A percentile compares a stretch with the other conserved stretches of the same genome.
Conservation (phyloP, 2,329 filamentous ascomycete genomes). For the Fusarium luffae region DNA sequence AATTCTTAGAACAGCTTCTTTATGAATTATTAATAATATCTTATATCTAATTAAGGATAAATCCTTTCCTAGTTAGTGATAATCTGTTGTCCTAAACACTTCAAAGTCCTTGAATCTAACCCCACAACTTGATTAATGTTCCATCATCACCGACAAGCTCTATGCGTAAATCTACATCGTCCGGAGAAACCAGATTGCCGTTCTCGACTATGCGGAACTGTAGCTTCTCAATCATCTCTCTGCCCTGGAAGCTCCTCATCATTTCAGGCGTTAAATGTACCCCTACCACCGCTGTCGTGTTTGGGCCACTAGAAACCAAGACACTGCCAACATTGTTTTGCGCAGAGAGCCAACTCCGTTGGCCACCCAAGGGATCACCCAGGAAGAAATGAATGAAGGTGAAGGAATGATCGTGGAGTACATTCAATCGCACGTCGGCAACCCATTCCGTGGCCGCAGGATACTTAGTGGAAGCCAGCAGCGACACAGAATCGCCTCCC, state of each 20-base stretch:
- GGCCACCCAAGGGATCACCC: constrained; percentile 61
- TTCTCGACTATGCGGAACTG: neutral
- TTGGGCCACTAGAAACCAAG: neutral
- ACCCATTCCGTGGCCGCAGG: constrained; percentile 68
- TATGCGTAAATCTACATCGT: neutral
- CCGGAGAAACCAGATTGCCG: neutral
- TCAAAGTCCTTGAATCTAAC: neutral
- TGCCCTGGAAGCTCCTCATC: neutral
- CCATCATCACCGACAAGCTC: neutral
- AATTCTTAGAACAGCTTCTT: neutral
- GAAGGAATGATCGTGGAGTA: constrained; percentile 41
- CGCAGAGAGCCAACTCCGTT: constrained; percentile 56
- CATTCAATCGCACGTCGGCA: constrained; percentile 71
- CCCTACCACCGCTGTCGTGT: neutral
- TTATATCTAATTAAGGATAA: neutral
- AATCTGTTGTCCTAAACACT: neutral
- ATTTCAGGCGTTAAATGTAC: neutral
- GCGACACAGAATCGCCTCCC: constrained; percentile 31
- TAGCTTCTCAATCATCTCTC: neutral
- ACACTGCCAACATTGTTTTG: neutral
- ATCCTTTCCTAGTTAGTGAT: neutral
- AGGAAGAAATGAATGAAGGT: constrained; percentile 72
- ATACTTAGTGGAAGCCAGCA: neutral
- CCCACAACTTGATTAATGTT: neutral
- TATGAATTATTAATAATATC: neutral